Conservation (phyloP, 495 filamentous ascomycete species). For the Talaromyces trachyspermus region DNA sequence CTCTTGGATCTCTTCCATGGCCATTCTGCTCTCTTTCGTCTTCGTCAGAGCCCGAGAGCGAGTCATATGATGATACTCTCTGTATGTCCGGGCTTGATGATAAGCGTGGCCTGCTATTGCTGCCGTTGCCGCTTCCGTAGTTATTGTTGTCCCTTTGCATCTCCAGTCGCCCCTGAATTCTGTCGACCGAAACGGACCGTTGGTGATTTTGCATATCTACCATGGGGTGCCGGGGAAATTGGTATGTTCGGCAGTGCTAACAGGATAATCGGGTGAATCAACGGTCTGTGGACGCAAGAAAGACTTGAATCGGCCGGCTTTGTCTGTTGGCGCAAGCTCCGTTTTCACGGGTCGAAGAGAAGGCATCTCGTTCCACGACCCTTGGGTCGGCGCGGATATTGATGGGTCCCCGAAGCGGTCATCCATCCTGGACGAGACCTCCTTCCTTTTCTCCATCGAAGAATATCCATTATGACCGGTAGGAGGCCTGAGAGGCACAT, state of each 20-base stretch:
- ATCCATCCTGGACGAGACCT: slow-evolving; percentile 34
- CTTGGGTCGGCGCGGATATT: slow-evolving; percentile 35
- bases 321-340: background rate
- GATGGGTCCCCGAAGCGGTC: slow-evolving; percentile 36
- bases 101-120: background rate
- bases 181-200: slow-evolving; percentile 1
- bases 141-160: no score
- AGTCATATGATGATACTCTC: background rate
- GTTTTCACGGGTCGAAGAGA: background rate
- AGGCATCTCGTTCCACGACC: slow-evolving; percentile 34
- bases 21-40: background rate
- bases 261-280: background rate
- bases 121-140: no score
- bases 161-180: background rate
- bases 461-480: slow-evolving; percentile 2
- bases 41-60: slow-evolving; percentile 5
- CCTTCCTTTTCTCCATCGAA: slow-evolving; percentile 31
- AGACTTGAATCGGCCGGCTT: background rate
- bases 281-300: background rate
- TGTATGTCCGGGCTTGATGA: background rate
- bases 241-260: background rate
- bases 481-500: slow-evolving; percentile 3
- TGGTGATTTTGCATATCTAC: background rate
- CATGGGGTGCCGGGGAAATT: slow-evolving; percentile 2
- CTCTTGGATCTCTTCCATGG: background rate